phyloP scores from a whole-genome alignment of 2,329 filamentous ascomycete species.

The Pseudocercospora crystallina region DNA sequence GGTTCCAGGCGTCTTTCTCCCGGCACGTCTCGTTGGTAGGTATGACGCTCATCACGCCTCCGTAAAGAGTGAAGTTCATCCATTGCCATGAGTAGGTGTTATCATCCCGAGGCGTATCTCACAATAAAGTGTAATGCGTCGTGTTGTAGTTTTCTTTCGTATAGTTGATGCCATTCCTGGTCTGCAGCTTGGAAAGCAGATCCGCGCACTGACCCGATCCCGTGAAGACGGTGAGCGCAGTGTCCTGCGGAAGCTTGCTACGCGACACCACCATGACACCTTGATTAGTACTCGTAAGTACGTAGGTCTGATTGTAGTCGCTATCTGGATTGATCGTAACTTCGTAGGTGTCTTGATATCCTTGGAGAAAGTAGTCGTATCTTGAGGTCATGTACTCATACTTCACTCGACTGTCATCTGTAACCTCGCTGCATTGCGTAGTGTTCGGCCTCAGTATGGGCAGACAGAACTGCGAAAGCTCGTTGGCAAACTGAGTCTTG shows the following conservation, averaged over 20 bases:
- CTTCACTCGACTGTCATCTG: not conserved
- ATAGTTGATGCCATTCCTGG: not conserved
- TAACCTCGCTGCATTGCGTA: not conserved
- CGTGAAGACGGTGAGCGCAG: not conserved
- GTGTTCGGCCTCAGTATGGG: conserved; percentile 3
- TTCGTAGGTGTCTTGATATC: conserved; percentile 3
- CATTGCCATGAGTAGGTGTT: conserved; percentile 10
- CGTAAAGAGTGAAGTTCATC: conserved; percentile 5
- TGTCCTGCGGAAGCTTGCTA: conserved; percentile 3
- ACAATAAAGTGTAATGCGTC: conserved; percentile 6
- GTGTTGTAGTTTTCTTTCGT: conserved; percentile 4
- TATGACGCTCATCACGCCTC: conserved; percentile 7
- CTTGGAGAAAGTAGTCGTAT: not conserved
- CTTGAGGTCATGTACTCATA: conserved; percentile 5
- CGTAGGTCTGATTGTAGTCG: conserved; percentile 4
- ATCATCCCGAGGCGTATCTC: conserved; percentile 1
- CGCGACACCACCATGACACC: conserved; percentile 6
- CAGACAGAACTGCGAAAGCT: not conserved
- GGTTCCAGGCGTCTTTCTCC: conserved; percentile 1
- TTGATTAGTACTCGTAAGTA: conserved; percentile 4
- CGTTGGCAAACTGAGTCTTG: too few species aligned
- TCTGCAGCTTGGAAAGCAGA: conserved; percentile 1
- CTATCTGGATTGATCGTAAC: conserved; percentile 8
- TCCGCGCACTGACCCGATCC: conserved; percentile 7
- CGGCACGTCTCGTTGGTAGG: conserved; percentile 3